Percentiles rank a stretch among this genome's conserved stretches.
phyloP scores from a whole-genome alignment of 78 protist species.

The Chrysochromulina parva region DNA sequence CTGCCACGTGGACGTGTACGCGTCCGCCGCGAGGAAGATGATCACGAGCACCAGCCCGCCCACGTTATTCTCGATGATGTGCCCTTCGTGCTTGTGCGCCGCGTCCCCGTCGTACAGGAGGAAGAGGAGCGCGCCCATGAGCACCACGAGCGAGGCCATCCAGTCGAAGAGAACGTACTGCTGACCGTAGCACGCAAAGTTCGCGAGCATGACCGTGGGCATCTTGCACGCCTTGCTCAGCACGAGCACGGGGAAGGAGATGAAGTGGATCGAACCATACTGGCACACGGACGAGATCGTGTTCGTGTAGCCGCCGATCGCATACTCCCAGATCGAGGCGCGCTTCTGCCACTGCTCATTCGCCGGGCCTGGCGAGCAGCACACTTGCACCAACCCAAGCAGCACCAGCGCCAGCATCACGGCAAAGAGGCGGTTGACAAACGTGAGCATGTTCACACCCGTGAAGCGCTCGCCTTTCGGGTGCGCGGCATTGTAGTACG shows the following conservation, averaged over 20 bases:
- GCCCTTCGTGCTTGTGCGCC: not conserved
- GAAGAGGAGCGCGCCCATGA: constrained; percentile 38
- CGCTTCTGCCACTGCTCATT: too few species aligned
- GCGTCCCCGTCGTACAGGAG: not conserved
- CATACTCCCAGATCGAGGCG: too few species aligned
- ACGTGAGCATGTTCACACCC: too few species aligned
- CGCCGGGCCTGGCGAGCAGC: too few species aligned
- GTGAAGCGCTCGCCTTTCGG: too few species aligned
- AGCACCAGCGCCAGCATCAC: too few species aligned
- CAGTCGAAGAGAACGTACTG: constrained; percentile 9
- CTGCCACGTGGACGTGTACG: constrained; percentile 42
- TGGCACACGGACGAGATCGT: not conserved
- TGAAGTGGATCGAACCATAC: constrained; percentile 6
- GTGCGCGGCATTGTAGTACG: too few species aligned
- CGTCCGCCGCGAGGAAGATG: constrained; percentile 36
- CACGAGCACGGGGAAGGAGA: constrained; percentile 61
- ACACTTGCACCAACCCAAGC: too few species aligned
- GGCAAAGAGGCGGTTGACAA: too few species aligned
- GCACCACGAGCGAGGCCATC: not conserved
- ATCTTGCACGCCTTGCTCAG: constrained; percentile 61
- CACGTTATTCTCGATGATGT: not conserved
- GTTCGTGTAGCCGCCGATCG: not conserved
- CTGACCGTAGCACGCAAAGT: not conserved
- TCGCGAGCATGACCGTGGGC: constrained; percentile 43
- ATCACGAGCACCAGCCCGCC: not conserved